Conservation (phyloP, 2,329 filamentous ascomycete species). For the Tolypocladium album region DNA sequence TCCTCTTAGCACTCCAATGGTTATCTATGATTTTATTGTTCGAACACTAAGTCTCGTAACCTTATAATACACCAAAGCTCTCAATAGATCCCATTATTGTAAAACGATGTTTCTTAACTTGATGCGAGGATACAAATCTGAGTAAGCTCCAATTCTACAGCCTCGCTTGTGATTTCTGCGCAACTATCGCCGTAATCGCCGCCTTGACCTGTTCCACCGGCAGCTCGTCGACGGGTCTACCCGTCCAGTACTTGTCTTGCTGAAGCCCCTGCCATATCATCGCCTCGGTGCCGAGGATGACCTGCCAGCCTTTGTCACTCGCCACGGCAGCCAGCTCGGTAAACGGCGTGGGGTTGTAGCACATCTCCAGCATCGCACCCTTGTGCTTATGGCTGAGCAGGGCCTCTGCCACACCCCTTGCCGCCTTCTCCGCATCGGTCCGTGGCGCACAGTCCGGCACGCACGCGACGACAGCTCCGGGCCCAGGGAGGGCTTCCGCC, state of each 20-base stretch:
- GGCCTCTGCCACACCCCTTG: conserved; percentile 43
- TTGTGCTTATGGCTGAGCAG: conserved; percentile 39
- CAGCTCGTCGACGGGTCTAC: conserved; percentile 43
- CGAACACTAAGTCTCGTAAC: too few species aligned
- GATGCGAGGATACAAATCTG: not conserved
- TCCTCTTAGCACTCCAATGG: too few species aligned
- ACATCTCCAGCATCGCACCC: conserved; percentile 71
- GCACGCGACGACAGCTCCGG: conserved; percentile 61
- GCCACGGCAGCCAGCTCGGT: conserved; percentile 56
- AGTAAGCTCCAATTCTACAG: conserved; percentile 5
- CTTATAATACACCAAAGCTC: not conserved
- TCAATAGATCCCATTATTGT: not conserved
- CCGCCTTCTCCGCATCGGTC: conserved; percentile 49
- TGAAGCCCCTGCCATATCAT: conserved; percentile 70
- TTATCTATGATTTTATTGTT: too few species aligned
- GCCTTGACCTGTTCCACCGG: conserved; percentile 49
- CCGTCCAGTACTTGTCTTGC: conserved; percentile 57
- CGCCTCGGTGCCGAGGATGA: conserved; percentile 66
- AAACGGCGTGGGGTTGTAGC: conserved; percentile 64
- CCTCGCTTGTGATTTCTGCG: conserved; percentile 16
- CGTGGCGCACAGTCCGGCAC: conserved; percentile 67
- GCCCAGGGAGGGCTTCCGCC: conserved; percentile 44
- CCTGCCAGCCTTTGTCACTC: conserved; percentile 54
- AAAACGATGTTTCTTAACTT: too few species aligned
- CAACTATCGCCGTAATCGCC: conserved; percentile 32